Evolutionary conservation across 345 rosid genomes (phyloP), one percentile per base, ranked within the genome.

Genomic region (rapeseed (Brassica napus)): DNA sequence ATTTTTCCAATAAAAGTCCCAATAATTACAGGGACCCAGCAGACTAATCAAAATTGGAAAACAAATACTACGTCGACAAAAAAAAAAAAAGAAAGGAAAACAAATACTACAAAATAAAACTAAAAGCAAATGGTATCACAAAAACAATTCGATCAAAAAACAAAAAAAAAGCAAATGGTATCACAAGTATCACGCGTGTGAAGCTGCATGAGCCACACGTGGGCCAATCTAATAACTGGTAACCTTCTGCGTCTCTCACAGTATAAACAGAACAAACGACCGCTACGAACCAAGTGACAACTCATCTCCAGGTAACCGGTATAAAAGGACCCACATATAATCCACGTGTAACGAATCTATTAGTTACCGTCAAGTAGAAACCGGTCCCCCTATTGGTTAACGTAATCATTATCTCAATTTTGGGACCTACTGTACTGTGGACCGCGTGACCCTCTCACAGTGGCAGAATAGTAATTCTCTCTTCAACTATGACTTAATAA

Each of bases 141-240:
- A 28, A 28, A 28, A 28, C 31, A 28, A 28, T 28, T 28, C 31
- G 31, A 28, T 28, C 4, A 28, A 28, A 52, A 63, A 70, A 54
- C 24, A 28, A 52, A 63, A 70, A 54, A 35, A 78, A 52, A 35
- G 12, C 24, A 54, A 80, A 80, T 39, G 68, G 6, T 14, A 75
- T 70, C 85, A 77, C 79, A 79, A 70, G 81, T 39, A 49, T 82
- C 91, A 82, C 80, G 83, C 81, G 84, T 64, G 77, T 62, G 81
- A 61, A 57, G 63, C 74, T 70, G 79, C 78, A 74, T 47, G 81
- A 12, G 42, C 49, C 68, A 83, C 84, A 82, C 79, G 84, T 78
- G 84, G 89, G 71, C 86, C 84, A 74, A 23, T 16, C 30, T 18
- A 15, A 44, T 68, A 28, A 68, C 87, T 74, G 79, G 84, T 4